Conservation (phyloP, 1,284 basidiomycete species). For the Sanghuangporus weigelae region DNA sequence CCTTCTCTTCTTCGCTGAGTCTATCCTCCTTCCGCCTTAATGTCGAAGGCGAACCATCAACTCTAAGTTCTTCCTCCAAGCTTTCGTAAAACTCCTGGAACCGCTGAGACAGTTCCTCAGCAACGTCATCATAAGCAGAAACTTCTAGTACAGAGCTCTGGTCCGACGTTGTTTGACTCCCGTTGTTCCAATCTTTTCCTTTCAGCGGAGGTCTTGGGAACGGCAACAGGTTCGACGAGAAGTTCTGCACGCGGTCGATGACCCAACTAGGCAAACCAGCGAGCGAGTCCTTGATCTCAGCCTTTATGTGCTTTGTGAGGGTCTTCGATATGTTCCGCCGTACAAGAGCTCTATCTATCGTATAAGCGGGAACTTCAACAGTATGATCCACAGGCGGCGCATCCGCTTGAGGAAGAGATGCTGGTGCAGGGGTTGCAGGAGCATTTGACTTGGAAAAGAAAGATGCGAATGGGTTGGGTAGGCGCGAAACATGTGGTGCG, state of each 20-base stretch:
- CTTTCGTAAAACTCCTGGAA: slow-evolving; percentile 74
- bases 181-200: background rate
- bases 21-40: slow-evolving; percentile 26
- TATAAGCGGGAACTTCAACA: slow-evolving; percentile 54
- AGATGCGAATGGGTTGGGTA: slow-evolving; percentile 61
- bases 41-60: slow-evolving; percentile 24
- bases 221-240: slow-evolving; percentile 45
- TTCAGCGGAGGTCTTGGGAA: slow-evolving; percentile 36
- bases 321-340: slow-evolving; percentile 53
- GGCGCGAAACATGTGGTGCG: slow-evolving; percentile 33
- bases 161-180: slow-evolving; percentile 8
- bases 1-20: slow-evolving; percentile 28
- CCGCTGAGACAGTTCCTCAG: slow-evolving; percentile 49
- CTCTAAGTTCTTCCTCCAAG: slow-evolving; percentile 48
- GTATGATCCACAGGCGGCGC: slow-evolving; percentile 28
- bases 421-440: slow-evolving; percentile 30
- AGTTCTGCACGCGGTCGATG: slow-evolving; percentile 55
- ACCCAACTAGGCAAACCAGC: slow-evolving; percentile 53
- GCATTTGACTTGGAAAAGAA: slow-evolving; percentile 48
- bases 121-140: slow-evolving; percentile 36
- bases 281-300: slow-evolving; percentile 50
- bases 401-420: slow-evolving; percentile 24
- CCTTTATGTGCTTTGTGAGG: slow-evolving; percentile 53
- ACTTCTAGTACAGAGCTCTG: slow-evolving; percentile 20
- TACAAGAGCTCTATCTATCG: slow-evolving; percentile 48